Base-by-base conservation (phyloP, 2,329 filamentous ascomycete genomes). In the Colletotrichum cuscutae region DNA sequence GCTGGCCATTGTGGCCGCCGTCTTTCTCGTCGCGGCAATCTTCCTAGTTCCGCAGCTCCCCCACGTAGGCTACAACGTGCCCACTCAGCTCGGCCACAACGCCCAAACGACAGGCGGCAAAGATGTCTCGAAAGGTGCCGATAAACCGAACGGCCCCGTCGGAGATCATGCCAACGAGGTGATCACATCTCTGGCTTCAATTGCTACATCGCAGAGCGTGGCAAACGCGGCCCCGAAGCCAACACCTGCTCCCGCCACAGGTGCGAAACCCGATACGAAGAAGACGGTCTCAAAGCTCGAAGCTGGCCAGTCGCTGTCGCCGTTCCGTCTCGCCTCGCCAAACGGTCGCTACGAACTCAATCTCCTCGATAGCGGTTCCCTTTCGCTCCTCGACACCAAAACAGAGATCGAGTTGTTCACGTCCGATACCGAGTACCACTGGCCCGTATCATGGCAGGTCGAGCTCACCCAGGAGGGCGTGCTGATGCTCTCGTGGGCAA, bases 361-460 rank as follows among this genome's bases (percentile, higher is more conserved):
- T 9, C 71, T 76, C 1, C 64, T 74, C 53, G 66, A 72, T 5
- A 75, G 73, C 64, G 75, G 75, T 6, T 69, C 74, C 19, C 71
- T 76, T 15, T 75, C 75, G 5, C 70, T 76, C 12, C 3, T 66
- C 52, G 68, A 72, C 53, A 63, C 42, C 26, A 71, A 57, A 35
- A 76, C 74, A 24, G 67, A 74, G 2, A 58, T 22, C 56, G 75
- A 76, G 62, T 67, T 75, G 15, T 76, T 76, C 53, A 71, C 71
- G 12, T 76, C 75, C 60, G 73, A 76, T 64, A 76, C 75, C 42
- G 72, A 75, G 37, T 74, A 75, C 46, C 24, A 75, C 32, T 76
- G 75, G 75, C 75, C 75, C 28, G 75, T 75, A 1, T 35, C 68
- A 6, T 76, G 68, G 71, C 74, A 74, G 28, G 74, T 68, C n/a